These are phyloP conservation scores for Candida suzukii DNA, from an alignment of 805 yeast genomes.

Conservation along the genomic window DNA sequence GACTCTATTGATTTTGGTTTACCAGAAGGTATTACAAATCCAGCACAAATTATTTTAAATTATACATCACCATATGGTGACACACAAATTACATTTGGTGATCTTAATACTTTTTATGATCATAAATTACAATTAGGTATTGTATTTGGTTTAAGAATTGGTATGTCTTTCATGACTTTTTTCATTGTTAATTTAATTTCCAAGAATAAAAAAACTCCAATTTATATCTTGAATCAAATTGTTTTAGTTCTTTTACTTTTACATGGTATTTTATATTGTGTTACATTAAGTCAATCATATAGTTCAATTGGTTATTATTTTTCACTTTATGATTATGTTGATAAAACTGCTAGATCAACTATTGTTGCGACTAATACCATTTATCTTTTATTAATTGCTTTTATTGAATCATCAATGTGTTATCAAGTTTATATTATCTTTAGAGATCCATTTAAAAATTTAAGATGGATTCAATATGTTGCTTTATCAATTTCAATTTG, in stretches of 20 bases:
- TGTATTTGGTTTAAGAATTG: conserved; percentile 52
- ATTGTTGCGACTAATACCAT: conserved; percentile 59
- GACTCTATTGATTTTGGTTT: conserved; percentile 3
- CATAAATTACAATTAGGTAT: conserved; percentile 31
- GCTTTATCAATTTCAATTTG: conserved; percentile 31
- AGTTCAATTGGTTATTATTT: conserved; percentile 39
- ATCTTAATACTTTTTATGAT: conserved; percentile 32
- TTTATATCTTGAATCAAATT: conserved; percentile 65
- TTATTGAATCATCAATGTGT: conserved; percentile 59
- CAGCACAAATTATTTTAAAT: conserved; percentile 21
- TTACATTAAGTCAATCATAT: conserved; percentile 46
- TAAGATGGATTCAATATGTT: conserved; percentile 31
- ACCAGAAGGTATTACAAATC: conserved; percentile 12
- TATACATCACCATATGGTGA: conserved; percentile 38
- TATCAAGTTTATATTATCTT: conserved; percentile 72
- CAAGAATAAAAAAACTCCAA: conserved; percentile 52
- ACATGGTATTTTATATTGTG: conserved; percentile 54
- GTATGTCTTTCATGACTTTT: conserved; percentile 43
- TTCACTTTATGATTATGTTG: conserved; percentile 37
- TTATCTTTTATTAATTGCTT: conserved; percentile 50
- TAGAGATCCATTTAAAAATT: conserved; percentile 38
- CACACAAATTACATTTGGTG: conserved; percentile 29
- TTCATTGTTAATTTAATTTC: conserved; percentile 41
- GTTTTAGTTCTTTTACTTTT: conserved; percentile 50
- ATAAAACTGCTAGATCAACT: conserved; percentile 32